Conservation (phyloP, 1,284 basidiomycete species). For the Cryptococcus hybrid region DNA sequence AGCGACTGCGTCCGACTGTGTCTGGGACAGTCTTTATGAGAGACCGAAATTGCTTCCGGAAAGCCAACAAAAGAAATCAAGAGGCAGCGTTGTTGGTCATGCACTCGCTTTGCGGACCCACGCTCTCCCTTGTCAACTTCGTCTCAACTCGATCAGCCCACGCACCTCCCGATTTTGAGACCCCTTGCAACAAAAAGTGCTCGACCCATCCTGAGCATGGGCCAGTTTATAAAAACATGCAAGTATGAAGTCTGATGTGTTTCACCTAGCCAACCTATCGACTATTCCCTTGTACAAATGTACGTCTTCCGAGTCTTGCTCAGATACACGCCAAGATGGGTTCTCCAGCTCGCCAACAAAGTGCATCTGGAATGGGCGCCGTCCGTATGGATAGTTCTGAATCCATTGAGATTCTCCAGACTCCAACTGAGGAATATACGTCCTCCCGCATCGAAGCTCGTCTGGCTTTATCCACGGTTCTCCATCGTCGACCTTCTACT, state of each 20-base stretch:
- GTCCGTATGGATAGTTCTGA: slow-evolving; percentile 24
- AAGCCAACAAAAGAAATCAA: too few species aligned
- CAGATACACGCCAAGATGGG: slow-evolving; percentile 45
- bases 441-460: slow-evolving; percentile 11
- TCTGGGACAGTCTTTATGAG: not conserved
- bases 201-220: too few species aligned
- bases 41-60: too few species aligned
- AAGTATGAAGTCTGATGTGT: too few species aligned
- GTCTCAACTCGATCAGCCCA: slow-evolving; percentile 25
- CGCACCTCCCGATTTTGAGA: slow-evolving; percentile 24
- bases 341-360: not conserved
- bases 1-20: slow-evolving; percentile 18
- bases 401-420: slow-evolving; percentile 33
- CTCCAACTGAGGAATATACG: slow-evolving; percentile 37
- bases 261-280: too few species aligned
- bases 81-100: slow-evolving; percentile 14
- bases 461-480: slow-evolving; percentile 15
- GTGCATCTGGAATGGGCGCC: slow-evolving; percentile 12
- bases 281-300: not conserved
- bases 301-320: slow-evolving; percentile 35
- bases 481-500: slow-evolving; percentile 19
- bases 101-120: slow-evolving; percentile 37
- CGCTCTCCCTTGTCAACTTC: slow-evolving; percentile 35
- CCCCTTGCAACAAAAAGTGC: slow-evolving; percentile 15
- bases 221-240: too few species aligned